Conservation (phyloP, 2,329 filamentous ascomycete species). For the Cladosporium velox region DNA sequence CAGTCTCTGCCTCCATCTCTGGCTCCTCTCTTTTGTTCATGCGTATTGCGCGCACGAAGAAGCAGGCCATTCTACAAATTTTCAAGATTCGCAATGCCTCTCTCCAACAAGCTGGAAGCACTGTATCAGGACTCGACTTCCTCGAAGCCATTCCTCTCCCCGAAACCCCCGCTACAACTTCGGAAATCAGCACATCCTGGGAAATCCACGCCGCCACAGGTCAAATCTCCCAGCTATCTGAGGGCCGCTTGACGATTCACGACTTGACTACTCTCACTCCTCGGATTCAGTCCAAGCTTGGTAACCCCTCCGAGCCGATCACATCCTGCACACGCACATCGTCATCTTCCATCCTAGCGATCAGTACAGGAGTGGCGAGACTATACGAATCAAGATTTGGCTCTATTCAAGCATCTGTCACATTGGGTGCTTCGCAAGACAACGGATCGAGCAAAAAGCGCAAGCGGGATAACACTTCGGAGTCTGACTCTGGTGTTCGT, state of each 20-base stretch:
- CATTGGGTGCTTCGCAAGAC: conserved; percentile 19
- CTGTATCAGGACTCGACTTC: conserved; percentile 18
- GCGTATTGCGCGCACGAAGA: conserved; percentile 16
- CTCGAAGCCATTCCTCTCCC: conserved; percentile 17
- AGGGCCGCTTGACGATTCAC: conserved; percentile 60
- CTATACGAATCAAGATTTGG: conserved; percentile 71
- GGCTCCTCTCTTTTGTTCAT: conserved; percentile 27
- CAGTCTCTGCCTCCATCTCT: conserved; percentile 14
- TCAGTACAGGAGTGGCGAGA: conserved; percentile 58
- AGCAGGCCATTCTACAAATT: conserved; percentile 10
- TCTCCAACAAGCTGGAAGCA: conserved; percentile 38
- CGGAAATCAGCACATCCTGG: conserved; percentile 19
- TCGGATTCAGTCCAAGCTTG: conserved; percentile 55
- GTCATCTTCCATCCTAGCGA: conserved; percentile 64
- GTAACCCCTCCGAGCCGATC: conserved; percentile 49
- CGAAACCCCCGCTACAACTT: background rate
- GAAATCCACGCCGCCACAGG: conserved; percentile 60
- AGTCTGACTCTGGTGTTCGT: conserved; percentile 22
- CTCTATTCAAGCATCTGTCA: conserved; percentile 49
- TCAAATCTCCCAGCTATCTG: conserved; percentile 61
- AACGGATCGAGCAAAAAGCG: conserved; percentile 21
- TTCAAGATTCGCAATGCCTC: conserved; percentile 13
- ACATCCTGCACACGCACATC: conserved; percentile 68
- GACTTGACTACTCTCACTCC: conserved; percentile 65
- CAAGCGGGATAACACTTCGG: conserved; percentile 21